Evolutionary conservation across 2,329 filamentous ascomycete genomes (phyloP).

Genomic region (Teratosphaeria pseudoeucalypti): DNA sequence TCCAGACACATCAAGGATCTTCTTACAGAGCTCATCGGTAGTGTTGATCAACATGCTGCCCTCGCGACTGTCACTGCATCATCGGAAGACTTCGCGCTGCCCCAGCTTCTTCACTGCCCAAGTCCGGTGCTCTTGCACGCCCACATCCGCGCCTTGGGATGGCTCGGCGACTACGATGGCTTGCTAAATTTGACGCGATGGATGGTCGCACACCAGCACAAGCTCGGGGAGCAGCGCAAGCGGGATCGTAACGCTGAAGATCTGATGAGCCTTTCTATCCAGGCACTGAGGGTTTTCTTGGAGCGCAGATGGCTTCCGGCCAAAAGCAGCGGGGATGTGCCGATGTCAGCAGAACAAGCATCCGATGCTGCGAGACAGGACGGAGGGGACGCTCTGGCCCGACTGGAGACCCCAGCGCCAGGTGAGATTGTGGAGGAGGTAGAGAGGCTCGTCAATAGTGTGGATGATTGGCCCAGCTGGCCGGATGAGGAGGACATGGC

Average conservation of each 20-base stretch:
- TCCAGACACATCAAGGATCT: neutral
- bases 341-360: neutral
- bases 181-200: constrained; percentile 50
- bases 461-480: constrained; percentile 36
- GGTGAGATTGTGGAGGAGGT: constrained; percentile 11
- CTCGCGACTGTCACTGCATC: neutral
- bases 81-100: neutral
- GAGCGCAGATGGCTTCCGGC: constrained; percentile 24
- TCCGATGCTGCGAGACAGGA: neutral
- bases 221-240: constrained; percentile 17
- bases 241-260: constrained; percentile 21
- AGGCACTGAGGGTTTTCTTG: constrained; percentile 32
- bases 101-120: constrained; percentile 33
- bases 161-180: constrained; percentile 48
- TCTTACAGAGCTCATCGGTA: neutral
- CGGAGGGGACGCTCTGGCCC: constrained; percentile 1
- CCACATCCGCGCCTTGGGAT: constrained; percentile 55
- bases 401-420: constrained; percentile 9
- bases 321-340: neutral
- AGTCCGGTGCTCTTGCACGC: constrained; percentile 41
- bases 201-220: constrained; percentile 43
- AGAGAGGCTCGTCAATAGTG: constrained; percentile 20
- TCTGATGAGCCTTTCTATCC: constrained; percentile 27
- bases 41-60: neutral
- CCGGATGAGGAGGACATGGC: constrained; percentile 31